phyloP scores from a whole-genome alignment of 495 filamentous ascomycete species.

The Aspergillus olivimuriae region DNA sequence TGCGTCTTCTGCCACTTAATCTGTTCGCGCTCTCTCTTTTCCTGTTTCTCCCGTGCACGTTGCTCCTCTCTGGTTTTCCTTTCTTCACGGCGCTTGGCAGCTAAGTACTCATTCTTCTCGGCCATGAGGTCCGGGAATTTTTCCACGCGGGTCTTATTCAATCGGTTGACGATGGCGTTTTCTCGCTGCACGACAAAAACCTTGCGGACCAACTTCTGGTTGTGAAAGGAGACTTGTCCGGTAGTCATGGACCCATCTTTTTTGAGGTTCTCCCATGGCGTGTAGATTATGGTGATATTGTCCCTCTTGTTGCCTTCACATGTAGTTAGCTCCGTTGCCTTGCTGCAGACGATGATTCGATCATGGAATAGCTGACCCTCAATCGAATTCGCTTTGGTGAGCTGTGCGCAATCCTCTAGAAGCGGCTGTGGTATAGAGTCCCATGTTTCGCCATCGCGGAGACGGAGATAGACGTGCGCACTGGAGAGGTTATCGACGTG shows the following conservation, averaged over 20 bases:
- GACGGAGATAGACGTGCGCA: constrained; percentile 89
- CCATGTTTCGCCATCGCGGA: constrained; percentile 78
- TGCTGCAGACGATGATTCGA: background rate
- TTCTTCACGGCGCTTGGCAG: constrained; percentile 61
- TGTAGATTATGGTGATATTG: constrained; percentile 93
- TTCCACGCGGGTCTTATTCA: constrained; percentile 92
- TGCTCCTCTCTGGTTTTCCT: constrained; percentile 60
- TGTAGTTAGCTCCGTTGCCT: background rate
- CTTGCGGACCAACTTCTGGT: constrained; percentile 75
- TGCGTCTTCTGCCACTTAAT: constrained; percentile 92
- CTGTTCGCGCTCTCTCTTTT: constrained; percentile 74
- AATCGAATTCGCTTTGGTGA: constrained; percentile 98
- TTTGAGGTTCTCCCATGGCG: constrained; percentile 93
- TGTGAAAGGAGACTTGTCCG: constrained; percentile 92
- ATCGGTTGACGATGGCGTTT: constrained; percentile 87
- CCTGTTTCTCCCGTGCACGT: constrained; percentile 72
- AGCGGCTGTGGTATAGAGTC: constrained; percentile 70
- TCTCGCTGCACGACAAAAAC: constrained; percentile 69
- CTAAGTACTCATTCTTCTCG: constrained; percentile 70
- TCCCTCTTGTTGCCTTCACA: constrained; percentile 89
- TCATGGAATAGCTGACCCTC: constrained; percentile 55
- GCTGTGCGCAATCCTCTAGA: constrained; percentile 80
- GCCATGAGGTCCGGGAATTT: constrained; percentile 72
- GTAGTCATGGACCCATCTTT: constrained; percentile 96
- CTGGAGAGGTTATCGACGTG: constrained; percentile 97